Conservation (phyloP, 352 stramenopile genomes). For the Phytophthora multivora region DNA sequence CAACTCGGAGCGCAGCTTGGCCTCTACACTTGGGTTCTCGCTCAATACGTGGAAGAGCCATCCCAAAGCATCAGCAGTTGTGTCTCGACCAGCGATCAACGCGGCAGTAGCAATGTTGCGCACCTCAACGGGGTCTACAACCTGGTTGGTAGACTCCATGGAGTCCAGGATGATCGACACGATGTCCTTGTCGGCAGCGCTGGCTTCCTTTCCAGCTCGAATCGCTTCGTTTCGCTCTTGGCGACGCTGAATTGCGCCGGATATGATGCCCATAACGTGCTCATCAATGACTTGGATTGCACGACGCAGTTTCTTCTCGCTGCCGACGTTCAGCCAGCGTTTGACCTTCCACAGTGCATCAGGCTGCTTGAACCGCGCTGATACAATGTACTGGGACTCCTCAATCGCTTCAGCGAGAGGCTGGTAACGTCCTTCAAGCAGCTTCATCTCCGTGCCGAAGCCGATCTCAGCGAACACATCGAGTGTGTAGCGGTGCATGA, state of each 20-base stretch:
- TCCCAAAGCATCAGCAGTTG: conserved; percentile 62
- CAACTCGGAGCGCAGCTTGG: conserved; percentile 51
- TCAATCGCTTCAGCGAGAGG: conserved; percentile 41
- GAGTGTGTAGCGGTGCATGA: conserved; percentile 45
- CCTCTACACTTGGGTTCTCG: conserved; percentile 49
- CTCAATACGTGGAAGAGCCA: conserved; percentile 73
- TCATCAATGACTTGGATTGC: conserved; percentile 35
- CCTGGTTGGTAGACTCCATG: conserved; percentile 26
- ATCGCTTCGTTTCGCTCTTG: conserved; percentile 20
- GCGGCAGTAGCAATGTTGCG: conserved; percentile 71
- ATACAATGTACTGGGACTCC: conserved; percentile 34
- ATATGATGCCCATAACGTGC: conserved; percentile 36
- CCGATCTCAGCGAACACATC: conserved; percentile 50
- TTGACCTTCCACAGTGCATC: conserved; percentile 51
- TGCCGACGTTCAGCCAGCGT: conserved; percentile 35
- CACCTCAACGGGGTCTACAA: conserved; percentile 45
- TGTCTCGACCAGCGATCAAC: conserved; percentile 74
- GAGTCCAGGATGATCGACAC: conserved; percentile 39
- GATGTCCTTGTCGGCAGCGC: conserved; percentile 27
- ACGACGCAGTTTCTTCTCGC: conserved; percentile 30
- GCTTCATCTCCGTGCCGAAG: conserved; percentile 41
- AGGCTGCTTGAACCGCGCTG: conserved; percentile 48
- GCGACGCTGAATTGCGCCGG: conserved; percentile 27
- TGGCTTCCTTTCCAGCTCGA: neutral
- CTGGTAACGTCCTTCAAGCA: conserved; percentile 36